phyloP scores from a whole-genome alignment of 495 filamentous ascomycete species.

The Aspergillus carlsbadensis region DNA sequence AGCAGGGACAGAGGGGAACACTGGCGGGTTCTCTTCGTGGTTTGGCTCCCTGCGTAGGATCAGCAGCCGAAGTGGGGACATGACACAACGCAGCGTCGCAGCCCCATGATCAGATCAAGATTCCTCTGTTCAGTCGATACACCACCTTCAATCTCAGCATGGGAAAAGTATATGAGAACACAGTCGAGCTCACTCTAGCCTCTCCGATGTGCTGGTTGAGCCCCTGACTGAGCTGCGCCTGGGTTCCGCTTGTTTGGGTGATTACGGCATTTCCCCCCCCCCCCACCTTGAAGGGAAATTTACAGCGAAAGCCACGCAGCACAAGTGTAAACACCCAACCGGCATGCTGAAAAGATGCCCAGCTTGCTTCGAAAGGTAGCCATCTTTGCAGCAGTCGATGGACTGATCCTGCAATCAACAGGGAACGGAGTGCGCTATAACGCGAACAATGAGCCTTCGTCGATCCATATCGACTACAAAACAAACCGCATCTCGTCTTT shows the following conservation, averaged over 20 bases:
- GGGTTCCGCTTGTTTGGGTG: neutral
- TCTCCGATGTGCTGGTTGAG: constrained; percentile 5
- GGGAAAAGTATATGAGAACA: neutral
- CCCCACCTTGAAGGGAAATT: no score
- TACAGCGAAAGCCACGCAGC: neutral
- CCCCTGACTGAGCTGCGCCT: neutral
- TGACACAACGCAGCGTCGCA: constrained; percentile 11
- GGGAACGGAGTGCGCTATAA: constrained; percentile 47
- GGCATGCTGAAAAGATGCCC: constrained; percentile 55
- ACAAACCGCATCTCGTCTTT: constrained; percentile 56
- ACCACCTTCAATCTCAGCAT: neutral
- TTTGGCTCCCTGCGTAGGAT: neutral
- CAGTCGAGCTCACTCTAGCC: neutral
- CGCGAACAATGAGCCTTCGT: constrained; percentile 37
- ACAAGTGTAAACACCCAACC: neutral
- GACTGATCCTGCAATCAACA: constrained; percentile 76
- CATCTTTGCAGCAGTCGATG: constrained; percentile 81
- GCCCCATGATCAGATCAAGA: neutral
- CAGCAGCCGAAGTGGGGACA: constrained; percentile 10
- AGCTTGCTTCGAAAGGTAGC: constrained; percentile 74
- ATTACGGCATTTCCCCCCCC: constrained; percentile 6
- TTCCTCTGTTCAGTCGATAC: neutral
- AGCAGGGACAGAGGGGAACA: no score
- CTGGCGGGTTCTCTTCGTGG: neutral
- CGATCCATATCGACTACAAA: constrained; percentile 73